phyloP scores from a whole-genome alignment of 768 basidiomycete species.

The Pisolithus orientalis region DNA sequence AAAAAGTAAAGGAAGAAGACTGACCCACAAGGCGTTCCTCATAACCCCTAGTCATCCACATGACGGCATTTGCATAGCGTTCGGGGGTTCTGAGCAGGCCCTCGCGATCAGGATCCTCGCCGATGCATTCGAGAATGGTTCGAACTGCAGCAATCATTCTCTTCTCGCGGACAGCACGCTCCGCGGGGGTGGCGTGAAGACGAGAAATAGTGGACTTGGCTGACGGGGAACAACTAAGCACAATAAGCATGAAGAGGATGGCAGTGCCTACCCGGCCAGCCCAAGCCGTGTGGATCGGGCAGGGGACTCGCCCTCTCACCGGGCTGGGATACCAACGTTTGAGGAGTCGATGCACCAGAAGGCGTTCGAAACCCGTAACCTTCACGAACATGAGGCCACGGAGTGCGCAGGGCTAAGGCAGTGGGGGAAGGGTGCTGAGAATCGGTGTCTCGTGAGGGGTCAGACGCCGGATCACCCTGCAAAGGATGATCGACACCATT shows the following conservation, averaged over 20 bases:
- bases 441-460: not conserved
- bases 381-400: slow-evolving; percentile 45
- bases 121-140: slow-evolving; percentile 92
- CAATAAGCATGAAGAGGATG: slow-evolving; percentile 5
- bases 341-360: slow-evolving; percentile 64
- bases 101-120: slow-evolving; percentile 95
- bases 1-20: slow-evolving; percentile 12
- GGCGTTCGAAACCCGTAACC: slow-evolving; percentile 77
- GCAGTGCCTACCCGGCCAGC: slow-evolving; percentile 75
- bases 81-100: slow-evolving; percentile 90
- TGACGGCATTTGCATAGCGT: slow-evolving; percentile 90
- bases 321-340: slow-evolving; percentile 26
- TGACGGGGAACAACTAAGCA: slow-evolving; percentile 27
- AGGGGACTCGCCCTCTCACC: slow-evolving; percentile 28
- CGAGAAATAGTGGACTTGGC: slow-evolving; percentile 89
- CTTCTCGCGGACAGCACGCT: slow-evolving; percentile 65
- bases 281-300: slow-evolving; percentile 66
- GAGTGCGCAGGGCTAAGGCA: slow-evolving; percentile 12
- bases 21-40: slow-evolving; percentile 89
- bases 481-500: slow-evolving; percentile 2
- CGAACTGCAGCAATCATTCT: slow-evolving; percentile 82
- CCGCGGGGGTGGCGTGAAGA: slow-evolving; percentile 70
- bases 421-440: slow-evolving; percentile 10
- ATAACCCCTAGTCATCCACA: slow-evolving; percentile 99
- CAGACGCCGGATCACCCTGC: slow-evolving; percentile 7